phyloP scores from a whole-genome alignment of 2,329 filamentous ascomycete genomes.

The Fusarium scirpi region DNA sequence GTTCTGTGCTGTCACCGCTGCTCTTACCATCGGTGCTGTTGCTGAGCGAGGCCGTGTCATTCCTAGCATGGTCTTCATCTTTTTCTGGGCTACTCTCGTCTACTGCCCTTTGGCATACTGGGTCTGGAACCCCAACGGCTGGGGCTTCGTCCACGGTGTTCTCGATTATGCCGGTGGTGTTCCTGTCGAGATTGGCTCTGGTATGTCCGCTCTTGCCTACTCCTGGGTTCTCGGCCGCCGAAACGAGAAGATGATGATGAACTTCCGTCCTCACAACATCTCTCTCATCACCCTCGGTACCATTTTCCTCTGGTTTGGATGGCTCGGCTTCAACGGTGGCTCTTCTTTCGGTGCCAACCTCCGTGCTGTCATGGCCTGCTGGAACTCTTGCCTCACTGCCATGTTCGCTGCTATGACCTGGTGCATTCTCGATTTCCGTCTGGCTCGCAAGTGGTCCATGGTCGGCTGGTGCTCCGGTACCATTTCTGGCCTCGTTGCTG shows the following conservation, averaged over 20 bases:
- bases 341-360: slow-evolving; percentile 95
- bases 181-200: slow-evolving; percentile 96
- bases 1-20: slow-evolving; percentile 94
- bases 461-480: slow-evolving; percentile 79
- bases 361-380: slow-evolving; percentile 94
- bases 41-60: slow-evolving; percentile 94
- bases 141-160: slow-evolving; percentile 90
- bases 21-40: slow-evolving; percentile 90
- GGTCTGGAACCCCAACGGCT: slow-evolving; percentile 96
- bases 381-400: slow-evolving; percentile 95
- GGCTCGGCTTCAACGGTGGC: slow-evolving; percentile 98
- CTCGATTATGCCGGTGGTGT: slow-evolving; percentile 97
- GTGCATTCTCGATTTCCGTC: slow-evolving; percentile 94
- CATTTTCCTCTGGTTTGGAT: slow-evolving; percentile 96
- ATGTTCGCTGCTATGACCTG: slow-evolving; percentile 93
- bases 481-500: slow-evolving; percentile 77
- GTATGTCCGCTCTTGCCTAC: slow-evolving; percentile 92
- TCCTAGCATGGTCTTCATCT: slow-evolving; percentile 94
- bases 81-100: slow-evolving; percentile 96
- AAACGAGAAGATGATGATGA: slow-evolving; percentile 99
- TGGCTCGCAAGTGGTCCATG: slow-evolving; percentile 92
- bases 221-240: slow-evolving; percentile 94
- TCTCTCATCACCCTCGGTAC: slow-evolving; percentile 96
- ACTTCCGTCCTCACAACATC: slow-evolving; percentile 99
- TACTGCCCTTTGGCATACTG: slow-evolving; percentile 98